These are phyloP conservation scores for Auriscalpium microsporum DNA, from an alignment of 768 basidiomycete genomes.

Conservation along the genomic window DNA sequence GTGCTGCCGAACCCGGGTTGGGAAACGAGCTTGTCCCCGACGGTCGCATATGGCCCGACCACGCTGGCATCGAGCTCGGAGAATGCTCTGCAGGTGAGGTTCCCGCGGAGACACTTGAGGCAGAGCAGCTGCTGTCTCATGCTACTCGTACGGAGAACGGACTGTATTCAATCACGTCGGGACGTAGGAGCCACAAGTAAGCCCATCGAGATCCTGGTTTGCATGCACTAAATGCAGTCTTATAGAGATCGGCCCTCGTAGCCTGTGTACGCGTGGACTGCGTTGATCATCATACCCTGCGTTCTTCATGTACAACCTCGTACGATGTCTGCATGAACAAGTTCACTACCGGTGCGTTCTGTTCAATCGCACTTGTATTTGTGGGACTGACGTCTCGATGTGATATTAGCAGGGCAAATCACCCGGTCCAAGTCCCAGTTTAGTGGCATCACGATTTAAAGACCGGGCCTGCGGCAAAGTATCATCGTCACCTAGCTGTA, in stretches of 20 bases:
- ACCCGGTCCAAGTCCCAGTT: constrained; percentile 34
- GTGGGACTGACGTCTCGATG: no score
- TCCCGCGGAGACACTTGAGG: constrained; percentile 24
- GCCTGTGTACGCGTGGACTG: no score
- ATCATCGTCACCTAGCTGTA: not conserved
- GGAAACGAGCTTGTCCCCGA: constrained; percentile 26
- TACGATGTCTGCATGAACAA: constrained; percentile 42
- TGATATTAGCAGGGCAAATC: constrained; percentile 16
- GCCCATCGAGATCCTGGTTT: not conserved
- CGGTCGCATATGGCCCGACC: constrained; percentile 34
- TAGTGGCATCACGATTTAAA: constrained; percentile 24
- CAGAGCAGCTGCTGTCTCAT: constrained; percentile 39
- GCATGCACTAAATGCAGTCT: no score
- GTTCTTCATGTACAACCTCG: constrained; percentile 45
- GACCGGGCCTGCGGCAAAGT: not conserved
- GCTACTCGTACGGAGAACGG: constrained; percentile 43
- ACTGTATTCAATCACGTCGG: constrained; percentile 55
- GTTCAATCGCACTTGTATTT: no score
- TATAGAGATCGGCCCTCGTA: no score
- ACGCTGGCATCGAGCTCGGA: constrained; percentile 25
- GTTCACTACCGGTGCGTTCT: constrained; percentile 34
- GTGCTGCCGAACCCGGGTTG: constrained; percentile 5
- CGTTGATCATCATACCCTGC: no score
- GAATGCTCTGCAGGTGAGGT: not conserved
- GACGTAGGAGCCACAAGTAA: constrained; percentile 16